Conservation (phyloP, 192 early-diverging fungal genomes). For the Entrophospora sp. region DNA sequence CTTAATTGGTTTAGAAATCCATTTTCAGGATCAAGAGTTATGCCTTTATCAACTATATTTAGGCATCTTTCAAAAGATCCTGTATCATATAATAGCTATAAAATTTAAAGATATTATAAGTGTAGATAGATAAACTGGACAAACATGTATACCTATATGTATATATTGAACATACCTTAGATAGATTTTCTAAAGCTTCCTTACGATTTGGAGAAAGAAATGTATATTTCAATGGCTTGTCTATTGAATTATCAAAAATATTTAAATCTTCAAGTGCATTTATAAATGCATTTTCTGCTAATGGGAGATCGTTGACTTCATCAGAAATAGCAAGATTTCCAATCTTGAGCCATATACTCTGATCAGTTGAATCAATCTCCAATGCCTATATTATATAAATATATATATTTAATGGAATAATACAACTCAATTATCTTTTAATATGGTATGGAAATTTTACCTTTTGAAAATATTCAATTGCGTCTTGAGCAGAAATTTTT, state of each 20-base stretch:
- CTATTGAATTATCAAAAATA: not conserved
- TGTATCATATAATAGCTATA: slow-evolving; percentile 3
- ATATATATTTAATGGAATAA: not conserved
- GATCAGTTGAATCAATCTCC: not conserved
- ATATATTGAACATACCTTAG: too few relatives aligned
- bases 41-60: slow-evolving; percentile 4
- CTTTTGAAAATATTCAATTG: not conserved
- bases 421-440: not conserved
- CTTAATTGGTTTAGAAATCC: not conserved
- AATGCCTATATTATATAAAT: not conserved
- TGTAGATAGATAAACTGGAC: not conserved
- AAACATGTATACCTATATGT: too few relatives aligned
- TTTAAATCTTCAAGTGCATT: not conserved
- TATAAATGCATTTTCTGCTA: not conserved
- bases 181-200: not conserved
- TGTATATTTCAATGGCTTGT: too few relatives aligned
- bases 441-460: not conserved
- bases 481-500: not conserved
- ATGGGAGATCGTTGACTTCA: not conserved
- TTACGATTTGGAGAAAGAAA: not conserved
- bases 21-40: slow-evolving; percentile 7
- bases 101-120: not conserved
- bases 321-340: slow-evolving; percentile 3
- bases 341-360: not conserved
- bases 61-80: not conserved